phyloP scores from a whole-genome alignment of 225 moss, liverwort and hornwort genomes.

The Takakia lepidozioides region DNA sequence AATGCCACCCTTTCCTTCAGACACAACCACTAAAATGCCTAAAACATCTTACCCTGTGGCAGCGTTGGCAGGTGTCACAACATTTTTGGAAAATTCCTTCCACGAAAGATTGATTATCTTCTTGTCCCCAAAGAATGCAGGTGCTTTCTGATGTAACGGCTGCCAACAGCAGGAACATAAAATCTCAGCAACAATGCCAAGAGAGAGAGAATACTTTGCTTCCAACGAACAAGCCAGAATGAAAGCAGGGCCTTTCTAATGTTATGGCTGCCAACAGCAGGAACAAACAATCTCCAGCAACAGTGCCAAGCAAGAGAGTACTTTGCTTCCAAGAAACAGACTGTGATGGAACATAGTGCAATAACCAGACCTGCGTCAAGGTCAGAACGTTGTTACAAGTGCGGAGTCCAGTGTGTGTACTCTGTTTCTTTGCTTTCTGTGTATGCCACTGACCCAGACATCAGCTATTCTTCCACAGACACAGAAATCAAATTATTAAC shows the following conservation, averaged over 20 bases:
- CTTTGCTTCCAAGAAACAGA: too few species aligned
- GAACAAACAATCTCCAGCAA: slow-evolving; percentile 1
- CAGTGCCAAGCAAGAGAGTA: too few species aligned
- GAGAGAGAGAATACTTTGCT: too few species aligned
- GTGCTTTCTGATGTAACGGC: slow-evolving; percentile 93
- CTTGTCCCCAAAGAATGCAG: slow-evolving; percentile 84
- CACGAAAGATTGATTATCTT: slow-evolving; percentile 84
- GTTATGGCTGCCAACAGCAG: slow-evolving; percentile 64
- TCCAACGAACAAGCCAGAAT: too few species aligned
- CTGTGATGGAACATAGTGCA: too few species aligned
- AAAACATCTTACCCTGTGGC: slow-evolving; percentile 32
- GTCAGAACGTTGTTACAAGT: slow-evolving; percentile 86
- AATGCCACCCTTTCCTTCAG: too few species aligned
- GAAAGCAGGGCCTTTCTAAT: slow-evolving; percentile 69
- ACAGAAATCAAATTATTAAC: too few species aligned
- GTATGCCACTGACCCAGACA: too few species aligned
- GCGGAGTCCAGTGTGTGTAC: slow-evolving; percentile 72
- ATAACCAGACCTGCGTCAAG: slow-evolving; percentile 49
- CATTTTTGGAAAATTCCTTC: slow-evolving; percentile 54
- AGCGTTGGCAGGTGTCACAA: slow-evolving; percentile 19
- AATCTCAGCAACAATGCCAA: not conserved
- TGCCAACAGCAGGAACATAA: slow-evolving; percentile 22
- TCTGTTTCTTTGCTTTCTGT: slow-evolving; percentile 94
- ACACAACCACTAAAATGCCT: too few species aligned
- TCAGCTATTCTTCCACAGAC: too few species aligned